Percentiles rank a stretch among this genome's conserved stretches.
These are phyloP conservation scores for Tetrastigma voinierianum DNA, from an alignment of 164 flowering plant genomes.

Conservation along the genomic window DNA sequence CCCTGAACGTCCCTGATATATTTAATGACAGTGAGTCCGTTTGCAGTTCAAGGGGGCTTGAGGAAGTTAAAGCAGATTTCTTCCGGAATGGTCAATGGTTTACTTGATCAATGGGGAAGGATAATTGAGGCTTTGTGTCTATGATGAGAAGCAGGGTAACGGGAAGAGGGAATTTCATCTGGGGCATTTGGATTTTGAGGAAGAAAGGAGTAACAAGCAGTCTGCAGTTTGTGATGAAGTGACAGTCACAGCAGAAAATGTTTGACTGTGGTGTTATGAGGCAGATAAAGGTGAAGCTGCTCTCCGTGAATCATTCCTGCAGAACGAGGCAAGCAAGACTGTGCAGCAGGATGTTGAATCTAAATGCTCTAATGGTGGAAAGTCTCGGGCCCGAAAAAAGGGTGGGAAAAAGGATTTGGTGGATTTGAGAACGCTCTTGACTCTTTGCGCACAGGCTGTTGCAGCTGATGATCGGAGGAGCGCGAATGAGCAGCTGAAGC, in stretches of 20 bases:
- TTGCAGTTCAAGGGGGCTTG: conserved; percentile 34
- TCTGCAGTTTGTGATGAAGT: conserved; percentile 29
- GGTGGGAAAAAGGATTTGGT: conserved; percentile 14
- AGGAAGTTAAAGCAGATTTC: conserved; percentile 48
- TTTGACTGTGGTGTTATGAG: conserved; percentile 28
- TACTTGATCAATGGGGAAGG: conserved; percentile 19
- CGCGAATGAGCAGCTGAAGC: conserved; percentile 18
- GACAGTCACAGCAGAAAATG: conserved; percentile 21
- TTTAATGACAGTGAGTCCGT: conserved; percentile 24
- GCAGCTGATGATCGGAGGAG: conserved; percentile 21
- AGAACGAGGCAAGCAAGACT: conserved; percentile 13
- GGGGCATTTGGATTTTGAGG: conserved; percentile 23
- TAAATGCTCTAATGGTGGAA: conserved; percentile 16
- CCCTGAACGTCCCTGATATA: conserved; percentile 17
- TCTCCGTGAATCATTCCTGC: conserved; percentile 25
- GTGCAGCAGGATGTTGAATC: conserved; percentile 8
- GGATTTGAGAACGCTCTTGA: too few species aligned
- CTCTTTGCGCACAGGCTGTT: conserved; percentile 31
- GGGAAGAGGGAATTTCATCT: conserved; percentile 21
- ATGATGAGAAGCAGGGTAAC: conserved; percentile 20
- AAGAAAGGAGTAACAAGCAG: conserved; percentile 27
- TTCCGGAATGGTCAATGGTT: conserved; percentile 29
- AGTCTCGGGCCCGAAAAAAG: conserved; percentile 17
- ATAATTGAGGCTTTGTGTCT: conserved; percentile 11
- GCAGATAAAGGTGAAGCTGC: conserved; percentile 21